A percentile compares a stretch with the other conserved stretches of the same genome.
Evolutionary conservation across 306 rosid genomes (phyloP).

Genomic region (Oemleria cerasiformis): DNA sequence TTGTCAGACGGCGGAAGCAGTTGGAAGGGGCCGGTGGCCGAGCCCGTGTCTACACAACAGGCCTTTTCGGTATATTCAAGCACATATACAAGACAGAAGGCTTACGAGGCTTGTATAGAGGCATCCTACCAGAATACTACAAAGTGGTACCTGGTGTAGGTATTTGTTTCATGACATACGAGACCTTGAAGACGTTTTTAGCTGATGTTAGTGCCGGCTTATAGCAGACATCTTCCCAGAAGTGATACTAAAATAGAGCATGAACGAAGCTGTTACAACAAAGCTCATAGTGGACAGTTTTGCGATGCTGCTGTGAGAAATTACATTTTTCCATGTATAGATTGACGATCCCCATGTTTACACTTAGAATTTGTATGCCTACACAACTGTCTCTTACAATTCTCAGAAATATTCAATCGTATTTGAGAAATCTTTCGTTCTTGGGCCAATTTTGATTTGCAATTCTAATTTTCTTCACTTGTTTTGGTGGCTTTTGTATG

Average conservation of each 20-base stretch:
- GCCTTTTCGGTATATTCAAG: constrained; percentile 65
- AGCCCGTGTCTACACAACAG: constrained; percentile 78
- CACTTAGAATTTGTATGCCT: constrained; percentile 13
- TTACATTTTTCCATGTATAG: constrained; percentile 56
- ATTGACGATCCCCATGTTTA: constrained; percentile 8
- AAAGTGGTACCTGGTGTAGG: constrained; percentile 99
- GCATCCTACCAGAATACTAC: constrained; percentile 93
- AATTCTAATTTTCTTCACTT: background rate
- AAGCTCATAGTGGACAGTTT: constrained; percentile 43
- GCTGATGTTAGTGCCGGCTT: constrained; percentile 42
- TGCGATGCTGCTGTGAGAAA: constrained; percentile 38
- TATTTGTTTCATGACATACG: constrained; percentile 96
- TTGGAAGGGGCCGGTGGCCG: constrained; percentile 98
- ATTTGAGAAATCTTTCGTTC: background rate
- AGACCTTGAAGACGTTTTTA: constrained; percentile 71
- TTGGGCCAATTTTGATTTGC: background rate
- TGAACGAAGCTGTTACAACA: constrained; percentile 20
- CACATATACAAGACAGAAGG: constrained; percentile 84
- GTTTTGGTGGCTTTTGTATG: background rate
- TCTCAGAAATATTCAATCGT: background rate
- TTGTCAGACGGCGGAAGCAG: constrained; percentile 93
- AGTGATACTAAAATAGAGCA: constrained; percentile 1
- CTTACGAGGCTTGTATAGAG: constrained; percentile 79
- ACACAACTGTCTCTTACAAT: background rate
- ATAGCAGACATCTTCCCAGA: constrained; percentile 24